Base-by-base conservation (phyloP, 768 basidiomycete species). In the Mycena galopus region DNA sequence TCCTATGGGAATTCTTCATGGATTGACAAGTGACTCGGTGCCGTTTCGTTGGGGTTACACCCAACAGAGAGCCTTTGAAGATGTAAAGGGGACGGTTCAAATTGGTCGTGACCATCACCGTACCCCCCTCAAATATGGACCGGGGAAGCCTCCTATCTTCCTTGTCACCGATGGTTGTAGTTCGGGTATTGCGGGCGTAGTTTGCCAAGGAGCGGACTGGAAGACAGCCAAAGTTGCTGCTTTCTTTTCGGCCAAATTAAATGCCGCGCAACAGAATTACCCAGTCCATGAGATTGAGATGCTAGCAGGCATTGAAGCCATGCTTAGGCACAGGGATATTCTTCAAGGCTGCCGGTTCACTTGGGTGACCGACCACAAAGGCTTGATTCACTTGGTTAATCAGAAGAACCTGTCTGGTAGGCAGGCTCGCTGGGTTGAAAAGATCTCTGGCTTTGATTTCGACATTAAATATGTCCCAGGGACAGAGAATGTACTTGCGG, bases 1-100 rank as follows among this genome's bases (percentile, higher is more conserved):
- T 3, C 85, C 85, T 1, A 84, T 87, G 81, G 83, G 80, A 2
- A 65, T 82, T 0, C 73, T 87, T 1, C 71, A 67, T 27, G 69
- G 59, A 0, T 35, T 80, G 1, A 81, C 81, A 0, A 75, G 79
- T 9, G 64, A 65, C 47, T 71, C 75, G 0, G 79, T 79, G 0
- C 77, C 80, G 0, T 82, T 79, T 69, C 71, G 78, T 2, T 81
- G 80, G 81, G 62, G 47, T 6, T 75, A 65, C 37, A 81, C 79
- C 0, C 74, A 82, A 2, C 78, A 82, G 30, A 63, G 73, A 0
- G 82, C 84, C 0, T 87, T 87, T 67, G 78, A 84, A 16, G 78
- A 79, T 3, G 78, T 86, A 9, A 86, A 86, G 64, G 17, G 33
- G 0, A 47, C 82, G 0, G 76, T 76, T 0, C 21, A 75, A 4